A percentile compares a stretch with the other conserved stretches of the same genome.
Evolutionary conservation across 306 rosid species (phyloP).

Genomic region (Biancaea sappan): DNA sequence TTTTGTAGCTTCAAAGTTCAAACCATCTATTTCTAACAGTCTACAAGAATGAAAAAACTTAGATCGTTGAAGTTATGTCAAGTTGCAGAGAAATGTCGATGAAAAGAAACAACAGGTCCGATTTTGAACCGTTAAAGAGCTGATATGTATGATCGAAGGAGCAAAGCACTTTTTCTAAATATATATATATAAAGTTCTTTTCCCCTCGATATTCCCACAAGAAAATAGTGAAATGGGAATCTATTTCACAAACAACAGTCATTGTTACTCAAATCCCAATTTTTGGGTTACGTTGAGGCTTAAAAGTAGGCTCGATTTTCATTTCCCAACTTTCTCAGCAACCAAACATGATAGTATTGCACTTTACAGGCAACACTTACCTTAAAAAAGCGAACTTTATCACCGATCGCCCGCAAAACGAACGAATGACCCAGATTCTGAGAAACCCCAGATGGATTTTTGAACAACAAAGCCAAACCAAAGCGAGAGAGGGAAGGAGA

Average conservation of each 20-base stretch:
- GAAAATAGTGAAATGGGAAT: background rate
- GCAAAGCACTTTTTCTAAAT: conserved; percentile 21
- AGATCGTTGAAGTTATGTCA: background rate
- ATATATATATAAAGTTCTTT: background rate
- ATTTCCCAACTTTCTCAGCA: conserved; percentile 28
- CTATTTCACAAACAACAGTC: background rate
- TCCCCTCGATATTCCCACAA: conserved; percentile 17
- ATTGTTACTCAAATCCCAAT: background rate
- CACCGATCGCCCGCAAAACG: conserved; percentile 24
- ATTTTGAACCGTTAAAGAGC: conserved; percentile 11
- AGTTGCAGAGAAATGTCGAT: conserved; percentile 2
- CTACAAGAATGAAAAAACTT: background rate
- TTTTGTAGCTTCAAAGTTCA: conserved; percentile 20
- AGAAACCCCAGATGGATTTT: conserved; percentile 35
- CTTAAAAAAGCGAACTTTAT: conserved; percentile 38
- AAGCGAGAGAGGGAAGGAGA: conserved; percentile 23
- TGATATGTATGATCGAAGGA: conserved; percentile 6
- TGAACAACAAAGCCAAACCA: conserved; percentile 36
- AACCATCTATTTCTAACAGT: conserved; percentile 26
- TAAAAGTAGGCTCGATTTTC: background rate
- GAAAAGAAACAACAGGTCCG: background rate
- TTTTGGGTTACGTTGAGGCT: background rate
- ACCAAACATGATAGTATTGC: conserved; percentile 13
- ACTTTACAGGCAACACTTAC: conserved; percentile 28
- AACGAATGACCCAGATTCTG: conserved; percentile 28